A percentile compares a stretch with the other conserved stretches of the same genome.
These are phyloP conservation scores for Trichoderma cornu-damae DNA, from an alignment of 2,329 filamentous ascomycete genomes.

Conservation along the genomic window DNA sequence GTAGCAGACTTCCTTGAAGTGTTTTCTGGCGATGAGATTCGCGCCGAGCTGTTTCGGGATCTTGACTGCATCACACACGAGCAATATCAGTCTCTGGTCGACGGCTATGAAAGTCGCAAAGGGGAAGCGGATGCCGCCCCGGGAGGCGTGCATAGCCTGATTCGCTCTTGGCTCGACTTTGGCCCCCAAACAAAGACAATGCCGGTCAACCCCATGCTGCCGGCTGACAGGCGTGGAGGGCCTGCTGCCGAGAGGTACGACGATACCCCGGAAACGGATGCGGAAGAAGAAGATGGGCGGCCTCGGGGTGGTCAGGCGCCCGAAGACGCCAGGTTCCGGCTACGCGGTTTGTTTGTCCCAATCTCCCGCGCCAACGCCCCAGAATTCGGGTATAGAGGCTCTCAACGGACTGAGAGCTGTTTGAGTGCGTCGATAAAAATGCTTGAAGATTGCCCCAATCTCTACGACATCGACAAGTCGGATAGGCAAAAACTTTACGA, in stretches of 20 bases:
- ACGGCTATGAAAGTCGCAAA: constrained; percentile 36
- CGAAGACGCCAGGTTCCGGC: not conserved
- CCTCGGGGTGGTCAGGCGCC: not conserved
- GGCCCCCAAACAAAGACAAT: too few species aligned
- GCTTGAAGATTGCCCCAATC: constrained; percentile 36
- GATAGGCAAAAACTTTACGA: too few species aligned
- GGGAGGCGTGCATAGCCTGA: not conserved
- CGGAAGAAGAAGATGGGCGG: not conserved
- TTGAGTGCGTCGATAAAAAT: constrained; percentile 11
- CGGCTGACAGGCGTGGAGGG: too few species aligned
- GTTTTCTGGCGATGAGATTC: constrained; percentile 43
- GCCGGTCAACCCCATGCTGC: not conserved
- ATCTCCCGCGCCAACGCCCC: not conserved
- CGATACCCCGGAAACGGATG: not conserved
- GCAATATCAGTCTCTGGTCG: constrained; percentile 59
- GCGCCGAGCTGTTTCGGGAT: constrained; percentile 48
- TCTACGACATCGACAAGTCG: constrained; percentile 54
- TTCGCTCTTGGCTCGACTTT: too few species aligned
- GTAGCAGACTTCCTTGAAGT: constrained; percentile 19
- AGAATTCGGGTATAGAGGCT: too few species aligned
- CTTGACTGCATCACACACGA: constrained; percentile 54
- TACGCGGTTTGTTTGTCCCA: constrained; percentile 1
- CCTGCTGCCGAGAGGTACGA: not conserved
- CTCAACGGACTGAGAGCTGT: constrained; percentile 15
- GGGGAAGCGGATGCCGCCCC: not conserved